phyloP scores from a whole-genome alignment of 257 asterid species.

The Thymus quinquecostatus region DNA sequence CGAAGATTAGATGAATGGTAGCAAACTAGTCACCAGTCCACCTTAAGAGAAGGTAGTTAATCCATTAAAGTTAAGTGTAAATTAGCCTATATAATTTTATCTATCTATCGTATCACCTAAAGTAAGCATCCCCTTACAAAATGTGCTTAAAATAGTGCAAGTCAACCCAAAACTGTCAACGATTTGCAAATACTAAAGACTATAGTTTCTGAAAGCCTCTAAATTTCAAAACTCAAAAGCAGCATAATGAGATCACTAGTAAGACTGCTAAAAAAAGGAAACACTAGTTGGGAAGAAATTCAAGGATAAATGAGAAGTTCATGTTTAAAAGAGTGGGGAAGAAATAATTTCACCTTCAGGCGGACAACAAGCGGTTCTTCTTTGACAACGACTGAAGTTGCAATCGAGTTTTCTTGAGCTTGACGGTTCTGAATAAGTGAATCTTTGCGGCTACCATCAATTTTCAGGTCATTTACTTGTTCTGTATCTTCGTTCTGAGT shows the following conservation, averaged over 20 bases:
- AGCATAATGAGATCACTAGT: background rate
- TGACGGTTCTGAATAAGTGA: conserved; percentile 41
- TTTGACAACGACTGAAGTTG: conserved; percentile 46
- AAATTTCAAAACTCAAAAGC: background rate
- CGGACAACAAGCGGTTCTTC: conserved; percentile 92
- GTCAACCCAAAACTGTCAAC: too few relatives aligned
- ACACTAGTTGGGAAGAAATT: background rate
- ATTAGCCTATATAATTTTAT: too few relatives aligned
- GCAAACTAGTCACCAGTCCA: too few relatives aligned
- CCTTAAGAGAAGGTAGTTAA: too few relatives aligned
- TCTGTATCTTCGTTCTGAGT: conserved; percentile 42
- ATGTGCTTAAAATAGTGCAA: background rate
- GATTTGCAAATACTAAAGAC: background rate
- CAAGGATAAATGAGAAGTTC: conserved; percentile 25
- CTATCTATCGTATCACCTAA: too few relatives aligned
- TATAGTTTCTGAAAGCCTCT: conserved; percentile 4
- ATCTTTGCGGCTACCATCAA: conserved; percentile 46
- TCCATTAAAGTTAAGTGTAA: too few relatives aligned
- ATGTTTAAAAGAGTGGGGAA: conserved; percentile 10
- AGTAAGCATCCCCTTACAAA: background rate
- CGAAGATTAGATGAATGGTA: too few relatives aligned
- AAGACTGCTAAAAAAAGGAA: background rate
- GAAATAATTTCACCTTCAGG: conserved; percentile 58
- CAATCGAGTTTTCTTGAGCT: conserved; percentile 39
- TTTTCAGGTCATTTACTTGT: conserved; percentile 43